phyloP scores from a whole-genome alignment of 768 basidiomycete species.

The Sporobolomyces pararoseus region DNA sequence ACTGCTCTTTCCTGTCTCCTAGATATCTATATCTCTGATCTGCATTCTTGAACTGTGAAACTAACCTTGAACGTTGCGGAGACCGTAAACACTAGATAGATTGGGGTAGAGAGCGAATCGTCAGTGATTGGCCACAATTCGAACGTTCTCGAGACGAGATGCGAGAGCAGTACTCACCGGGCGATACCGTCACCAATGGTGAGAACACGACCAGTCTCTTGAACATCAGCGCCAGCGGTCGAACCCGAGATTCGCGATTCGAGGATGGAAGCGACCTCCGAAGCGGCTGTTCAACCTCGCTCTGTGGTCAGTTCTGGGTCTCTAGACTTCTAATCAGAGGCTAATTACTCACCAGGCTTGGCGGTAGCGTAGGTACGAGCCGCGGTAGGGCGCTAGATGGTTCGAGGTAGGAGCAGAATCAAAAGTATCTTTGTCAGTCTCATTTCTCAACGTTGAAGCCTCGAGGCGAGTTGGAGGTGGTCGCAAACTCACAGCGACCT shows the following conservation, averaged over 20 bases:
- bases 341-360: conserved; percentile 75
- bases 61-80: conserved; percentile 93
- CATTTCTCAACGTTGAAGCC: not conserved
- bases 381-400: conserved; percentile 39
- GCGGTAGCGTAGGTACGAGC: conserved; percentile 90
- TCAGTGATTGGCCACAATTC: not conserved
- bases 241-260: conserved; percentile 96
- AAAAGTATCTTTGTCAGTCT: conserved; percentile 1
- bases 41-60: not conserved
- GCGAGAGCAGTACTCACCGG: conserved; percentile 40
- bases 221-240: conserved; percentile 84
- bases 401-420: conserved; percentile 20
- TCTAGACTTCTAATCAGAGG: not conserved
- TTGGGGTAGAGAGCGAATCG: not conserved
- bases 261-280: conserved; percentile 98
- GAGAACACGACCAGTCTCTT: conserved; percentile 98
- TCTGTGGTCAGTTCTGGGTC: not conserved
- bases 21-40: not conserved
- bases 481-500: conserved; percentile 28
- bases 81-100: conserved; percentile 80
- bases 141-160: not conserved
- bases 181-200: conserved; percentile 84
- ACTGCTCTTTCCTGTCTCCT: not conserved
- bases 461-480: not conserved
- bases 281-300: conserved; percentile 65